A percentile compares a stretch with the other conserved stretches of the same genome.
These are phyloP conservation scores for Botrytis pseudocinerea DNA, from an alignment of 2,329 filamentous ascomycete species.

Conservation along the genomic window DNA sequence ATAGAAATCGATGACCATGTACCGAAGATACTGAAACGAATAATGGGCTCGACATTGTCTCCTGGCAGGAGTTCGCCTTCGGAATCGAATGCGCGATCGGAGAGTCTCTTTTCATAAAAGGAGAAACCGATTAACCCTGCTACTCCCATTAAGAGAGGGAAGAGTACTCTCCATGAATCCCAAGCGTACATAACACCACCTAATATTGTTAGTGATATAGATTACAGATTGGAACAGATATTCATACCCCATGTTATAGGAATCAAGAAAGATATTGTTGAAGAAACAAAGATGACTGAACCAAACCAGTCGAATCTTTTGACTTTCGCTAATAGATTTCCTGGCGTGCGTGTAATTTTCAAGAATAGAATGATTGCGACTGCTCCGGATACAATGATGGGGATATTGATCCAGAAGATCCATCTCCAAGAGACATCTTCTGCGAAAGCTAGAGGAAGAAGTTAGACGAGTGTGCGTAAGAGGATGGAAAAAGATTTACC, in stretches of 20 bases:
- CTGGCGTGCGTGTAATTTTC: conserved; percentile 33
- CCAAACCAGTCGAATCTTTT: conserved; percentile 64
- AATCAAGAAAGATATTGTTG: conserved; percentile 59
- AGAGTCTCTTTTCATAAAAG: conserved; percentile 50
- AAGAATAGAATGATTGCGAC: conserved; percentile 37
- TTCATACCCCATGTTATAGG: conserved; percentile 57
- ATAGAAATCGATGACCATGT: conserved; percentile 51
- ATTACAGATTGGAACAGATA: neutral
- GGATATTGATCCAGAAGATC: conserved; percentile 57
- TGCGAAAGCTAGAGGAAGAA: conserved; percentile 47
- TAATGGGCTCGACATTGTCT: conserved; percentile 39
- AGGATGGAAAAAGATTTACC: neutral
- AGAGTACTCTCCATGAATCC: conserved; percentile 61
- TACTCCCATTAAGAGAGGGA: conserved; percentile 59
- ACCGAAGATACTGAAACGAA: conserved; percentile 48
- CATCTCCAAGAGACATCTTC: conserved; percentile 57
- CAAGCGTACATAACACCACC: conserved; percentile 65
- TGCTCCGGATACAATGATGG: conserved; percentile 34
- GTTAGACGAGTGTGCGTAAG: neutral
- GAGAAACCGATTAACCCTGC: conserved; percentile 53
- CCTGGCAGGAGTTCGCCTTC: conserved; percentile 33
- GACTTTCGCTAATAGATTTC: conserved; percentile 39
- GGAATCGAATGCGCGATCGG: conserved; percentile 32
- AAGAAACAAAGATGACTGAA: conserved; percentile 59
- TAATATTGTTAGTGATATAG: neutral